A percentile compares a stretch with the other conserved stretches of the same genome.
Evolutionary conservation across 2,329 filamentous ascomycete genomes (phyloP).

Genomic region (Sporothrix schenckii): DNA sequence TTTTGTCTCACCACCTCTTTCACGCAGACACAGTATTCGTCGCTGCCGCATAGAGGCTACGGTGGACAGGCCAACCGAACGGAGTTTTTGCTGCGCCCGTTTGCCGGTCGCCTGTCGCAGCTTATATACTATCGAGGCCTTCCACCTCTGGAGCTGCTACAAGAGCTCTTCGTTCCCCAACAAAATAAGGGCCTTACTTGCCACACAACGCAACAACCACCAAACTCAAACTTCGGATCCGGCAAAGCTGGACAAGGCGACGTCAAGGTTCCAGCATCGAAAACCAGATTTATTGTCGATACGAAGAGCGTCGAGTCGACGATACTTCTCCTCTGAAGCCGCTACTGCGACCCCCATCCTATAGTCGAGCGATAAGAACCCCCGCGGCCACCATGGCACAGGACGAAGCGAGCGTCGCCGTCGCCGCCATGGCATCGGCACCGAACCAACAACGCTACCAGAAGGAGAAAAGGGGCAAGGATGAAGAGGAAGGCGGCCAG

Average conservation of each 20-base stretch:
- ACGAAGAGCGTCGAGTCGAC: neutral
- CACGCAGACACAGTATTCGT: slow-evolving; percentile 5
- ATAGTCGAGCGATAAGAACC: neutral
- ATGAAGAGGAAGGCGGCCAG: neutral
- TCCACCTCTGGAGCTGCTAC: neutral
- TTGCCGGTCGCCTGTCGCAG: slow-evolving; percentile 1
- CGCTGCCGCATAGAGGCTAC: slow-evolving; percentile 13
- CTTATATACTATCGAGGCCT: slow-evolving; percentile 5
- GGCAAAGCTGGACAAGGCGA: slow-evolving; percentile 2
- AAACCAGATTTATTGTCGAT: neutral
- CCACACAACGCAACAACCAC: neutral
- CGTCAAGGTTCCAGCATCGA: slow-evolving; percentile 1
- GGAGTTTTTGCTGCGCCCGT: neutral
- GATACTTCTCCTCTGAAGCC: neutral
- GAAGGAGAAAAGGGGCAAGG: neutral
- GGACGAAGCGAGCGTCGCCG: slow-evolving; percentile 30
- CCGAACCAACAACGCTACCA: slow-evolving; percentile 21
- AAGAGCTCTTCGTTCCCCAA: slow-evolving; percentile 15
- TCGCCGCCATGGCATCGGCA: slow-evolving; percentile 32
- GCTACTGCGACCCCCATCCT: neutral
- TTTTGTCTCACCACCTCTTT: neutral
- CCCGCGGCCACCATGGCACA: slow-evolving; percentile 26
- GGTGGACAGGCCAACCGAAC: slow-evolving; percentile 15
- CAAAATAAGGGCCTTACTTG: slow-evolving; percentile 11
- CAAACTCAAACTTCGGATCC: neutral